Base-by-base conservation (phyloP, 2,329 filamentous ascomycete species). In the Thelonectria rubi region DNA sequence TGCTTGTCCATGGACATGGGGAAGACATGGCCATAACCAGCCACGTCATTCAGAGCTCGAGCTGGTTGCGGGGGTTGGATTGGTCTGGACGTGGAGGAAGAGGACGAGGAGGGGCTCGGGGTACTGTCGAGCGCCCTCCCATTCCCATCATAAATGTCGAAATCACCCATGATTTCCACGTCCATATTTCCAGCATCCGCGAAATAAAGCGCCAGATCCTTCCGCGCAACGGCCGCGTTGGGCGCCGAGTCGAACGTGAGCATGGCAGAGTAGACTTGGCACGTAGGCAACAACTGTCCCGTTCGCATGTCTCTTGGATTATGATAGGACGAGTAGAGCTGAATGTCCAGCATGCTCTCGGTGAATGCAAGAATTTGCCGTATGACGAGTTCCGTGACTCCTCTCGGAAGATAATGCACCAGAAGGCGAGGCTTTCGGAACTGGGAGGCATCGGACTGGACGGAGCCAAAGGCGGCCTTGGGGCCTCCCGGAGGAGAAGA, bases 291-390 rank as follows among this genome's bases (percentile, higher is more conserved):
- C 5, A 6, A 8, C 2, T 9, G 26, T 30, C 26, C 26, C 7
- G 5, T 30, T 30, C 8, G 5, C 26, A 2, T 9, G 7, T 30
- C 26, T 7, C 5, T 30, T 30, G 26, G 5, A 24, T 24, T 24
- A 7, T 3, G 7, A 30, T 9, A 30, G 26, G 7, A 8, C 26
- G 26, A 8, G 26, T 8, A 7, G 82, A 84, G 20, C 80, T 80
- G 3, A 76, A 46, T 9, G 26, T 9, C 80, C 78, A 39, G 80
- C 72, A 12, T 87, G 75, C 39, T 88, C 85, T 87, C 80, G 53
- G 84, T 86, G 75, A 85, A 88, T 43, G 86, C 78, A 34, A 86
- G 78, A 85, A 88, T 88, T 30, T 85, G 74, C 48, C 82, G 79
- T 53, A 89, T 69, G 21, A 80, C 80, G 52, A 87, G 81, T 52